Evolutionary conservation across 495 filamentous ascomycete genomes (phyloP).

Genomic region (Talaromyces stipitatus): DNA sequence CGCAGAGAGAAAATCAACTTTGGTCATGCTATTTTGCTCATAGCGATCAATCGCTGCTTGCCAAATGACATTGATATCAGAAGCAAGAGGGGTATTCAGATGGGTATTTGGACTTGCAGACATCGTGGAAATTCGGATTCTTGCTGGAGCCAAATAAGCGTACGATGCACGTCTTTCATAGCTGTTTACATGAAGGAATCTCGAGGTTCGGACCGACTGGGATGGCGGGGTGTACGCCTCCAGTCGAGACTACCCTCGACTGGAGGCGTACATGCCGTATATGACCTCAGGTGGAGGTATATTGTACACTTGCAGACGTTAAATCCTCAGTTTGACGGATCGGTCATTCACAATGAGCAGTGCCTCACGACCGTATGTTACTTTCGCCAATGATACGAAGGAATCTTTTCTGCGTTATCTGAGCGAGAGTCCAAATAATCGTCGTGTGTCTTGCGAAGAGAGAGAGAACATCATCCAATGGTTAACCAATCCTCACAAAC

Average conservation of each 20-base stretch:
- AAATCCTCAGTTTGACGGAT: background rate
- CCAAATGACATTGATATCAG: background rate
- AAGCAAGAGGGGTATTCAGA: background rate
- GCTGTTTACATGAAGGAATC: no score
- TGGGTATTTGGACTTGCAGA: background rate
- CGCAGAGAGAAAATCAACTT: background rate
- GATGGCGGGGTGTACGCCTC: background rate
- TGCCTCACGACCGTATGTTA: background rate
- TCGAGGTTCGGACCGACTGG: no score
- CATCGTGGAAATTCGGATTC: background rate
- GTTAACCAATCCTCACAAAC: slow-evolving; percentile 4
- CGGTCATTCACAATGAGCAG: background rate
- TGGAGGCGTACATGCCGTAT: background rate
- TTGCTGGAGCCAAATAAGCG: background rate
- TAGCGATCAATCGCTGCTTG: background rate
- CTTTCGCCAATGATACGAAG: background rate
- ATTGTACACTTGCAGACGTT: background rate
- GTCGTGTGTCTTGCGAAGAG: slow-evolving; percentile 5
- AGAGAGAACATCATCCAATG: slow-evolving; percentile 6
- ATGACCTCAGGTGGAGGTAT: background rate
- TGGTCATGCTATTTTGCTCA: background rate
- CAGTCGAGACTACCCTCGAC: background rate
- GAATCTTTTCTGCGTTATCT: background rate
- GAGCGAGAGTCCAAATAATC: slow-evolving; percentile 1
- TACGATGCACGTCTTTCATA: background rate